Evolutionary conservation across 768 basidiomycete species (phyloP), one percentile per base, ranked within the genome.

Genomic region (Porphyrellus cyaneotinctus): DNA sequence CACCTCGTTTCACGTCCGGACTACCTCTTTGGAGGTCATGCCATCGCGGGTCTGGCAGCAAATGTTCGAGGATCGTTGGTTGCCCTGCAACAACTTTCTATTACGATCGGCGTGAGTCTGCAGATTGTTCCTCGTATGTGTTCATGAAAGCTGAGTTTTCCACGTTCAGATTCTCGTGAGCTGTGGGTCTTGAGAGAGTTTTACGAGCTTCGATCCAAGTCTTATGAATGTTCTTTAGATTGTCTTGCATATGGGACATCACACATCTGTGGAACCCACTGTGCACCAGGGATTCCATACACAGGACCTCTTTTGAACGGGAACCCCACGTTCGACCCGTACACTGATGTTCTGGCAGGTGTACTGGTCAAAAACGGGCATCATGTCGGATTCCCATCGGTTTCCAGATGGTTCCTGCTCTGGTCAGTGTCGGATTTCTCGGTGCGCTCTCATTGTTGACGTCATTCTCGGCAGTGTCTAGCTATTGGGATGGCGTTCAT

Each of bases 1-100:
- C 28, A 33, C 20, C 37, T 15, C 30, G 22, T 37, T 12, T n/a
- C 11, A 33, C 22, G 6, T 36, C 7, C 32, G 70, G 67, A 24
- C 18, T 59, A 66, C 44, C 60, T 68, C 15, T 68, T 68, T 58
- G 56, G 61, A 37, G 53, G 72, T 47, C 57, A 72, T 52, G 61
- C 68, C 28, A 59, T 63, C 15, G 53, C 55, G 3, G 62, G 58
- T 31, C 37, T 57, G 15, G 46, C 58, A 10, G 53, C 69, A 11
- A 72, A 72, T 18, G 53, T 72, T 24, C 70, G 72, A 42, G 72
- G 72, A 38, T 69, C 71, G 4, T 47, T 73, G 31, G 70, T 73
- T 33, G 59, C 72, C n/a, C 56, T 73, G 20, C 70, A 72, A 32
- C 72, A 73, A 46, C 59, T 73, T 7, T 38, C 47, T n/a, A 72